Evolutionary conservation across 2,329 filamentous ascomycete genomes (phyloP), one percentile per base, ranked within the genome.

Genomic region (Macrophomina phaseolina): DNA sequence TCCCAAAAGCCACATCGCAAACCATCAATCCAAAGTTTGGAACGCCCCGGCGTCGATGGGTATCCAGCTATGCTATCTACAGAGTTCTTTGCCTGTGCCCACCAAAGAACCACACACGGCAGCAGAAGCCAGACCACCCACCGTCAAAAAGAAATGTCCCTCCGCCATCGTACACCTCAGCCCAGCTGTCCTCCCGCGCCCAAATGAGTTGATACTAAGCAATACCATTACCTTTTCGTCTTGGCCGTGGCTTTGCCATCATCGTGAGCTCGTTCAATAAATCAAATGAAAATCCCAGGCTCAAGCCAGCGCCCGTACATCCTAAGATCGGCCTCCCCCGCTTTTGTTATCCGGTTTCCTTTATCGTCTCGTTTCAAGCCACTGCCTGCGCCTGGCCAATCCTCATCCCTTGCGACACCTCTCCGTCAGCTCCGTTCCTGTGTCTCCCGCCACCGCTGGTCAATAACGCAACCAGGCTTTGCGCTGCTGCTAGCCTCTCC

Each of bases 401-500:
- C 34, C 55, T 51, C 34, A 66, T 60, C 18, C 64, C 45, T 36
- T 66, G 64, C 46, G 53, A 62, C 5, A 62, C 55, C 8, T 60
- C 53, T 30, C 64, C 42, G 7, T 60, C 55, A 4, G 46, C 8
- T 18, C 53, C 28, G 28, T 60, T 58, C 18, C 40, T 30, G 14
- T 67, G 56, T 38, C 45, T 49, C 18, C 73, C 67, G 81, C 66
- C 81, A 12, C 85, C 69, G 18, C 65, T 58, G 16, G 65, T 67
- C 65, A 67, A 18, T 36, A 67, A 38, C 38, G 48, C 58, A 84
- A 67, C 58, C 36, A 67, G n/a, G 42, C 65, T 55, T 30, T 75
- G 74, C 38, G 75, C 76, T 23, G 77, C 77, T 64, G 78, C 76
- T 14, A 79, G 71, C 51, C 77, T 71, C 23, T 73, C 73, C 68